These are phyloP conservation scores for Talaromyces thailandensis DNA, from an alignment of 495 filamentous ascomycete genomes.

Conservation along the genomic window DNA sequence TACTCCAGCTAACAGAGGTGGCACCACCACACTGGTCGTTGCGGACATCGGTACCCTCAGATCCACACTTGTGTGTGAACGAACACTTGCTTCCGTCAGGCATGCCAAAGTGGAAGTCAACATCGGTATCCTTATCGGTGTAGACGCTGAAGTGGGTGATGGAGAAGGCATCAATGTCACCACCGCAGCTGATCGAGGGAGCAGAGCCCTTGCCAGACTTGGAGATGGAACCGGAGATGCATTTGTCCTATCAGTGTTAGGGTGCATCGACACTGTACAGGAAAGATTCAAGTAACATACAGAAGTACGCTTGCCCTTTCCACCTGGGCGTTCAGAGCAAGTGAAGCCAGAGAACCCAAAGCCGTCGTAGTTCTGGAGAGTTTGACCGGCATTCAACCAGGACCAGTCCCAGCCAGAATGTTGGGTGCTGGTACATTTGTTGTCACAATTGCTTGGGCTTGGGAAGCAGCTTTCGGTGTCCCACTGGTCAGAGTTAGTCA, in stretches of 20 bases:
- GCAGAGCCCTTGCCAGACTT: constrained; percentile 25
- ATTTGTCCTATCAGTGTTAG: constrained; percentile 41
- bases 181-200: constrained; percentile 48
- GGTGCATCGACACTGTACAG: constrained; percentile 14
- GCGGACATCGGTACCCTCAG: constrained; percentile 54
- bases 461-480: constrained; percentile 49
- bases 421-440: constrained; percentile 63
- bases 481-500: constrained; percentile 36
- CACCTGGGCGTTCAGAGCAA: constrained; percentile 45
- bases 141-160: constrained; percentile 63
- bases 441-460: constrained; percentile 66
- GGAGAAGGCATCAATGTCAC: constrained; percentile 56
- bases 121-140: constrained; percentile 60
- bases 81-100: constrained; percentile 70
- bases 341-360: constrained; percentile 66
- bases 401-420: constrained; percentile 61
- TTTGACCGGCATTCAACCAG: constrained; percentile 45
- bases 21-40: constrained; percentile 93
- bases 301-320: constrained; percentile 35
- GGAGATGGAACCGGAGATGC: constrained; percentile 50
- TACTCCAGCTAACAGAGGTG: constrained; percentile 64
- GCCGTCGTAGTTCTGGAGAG: constrained; percentile 58
- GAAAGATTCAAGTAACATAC: constrained; percentile 19
- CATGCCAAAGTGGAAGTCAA: constrained; percentile 81
- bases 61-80: constrained; percentile 55